These are phyloP conservation scores for Dendrobium officinale DNA, from an alignment of 106 monocot species.

Conservation along the genomic window DNA sequence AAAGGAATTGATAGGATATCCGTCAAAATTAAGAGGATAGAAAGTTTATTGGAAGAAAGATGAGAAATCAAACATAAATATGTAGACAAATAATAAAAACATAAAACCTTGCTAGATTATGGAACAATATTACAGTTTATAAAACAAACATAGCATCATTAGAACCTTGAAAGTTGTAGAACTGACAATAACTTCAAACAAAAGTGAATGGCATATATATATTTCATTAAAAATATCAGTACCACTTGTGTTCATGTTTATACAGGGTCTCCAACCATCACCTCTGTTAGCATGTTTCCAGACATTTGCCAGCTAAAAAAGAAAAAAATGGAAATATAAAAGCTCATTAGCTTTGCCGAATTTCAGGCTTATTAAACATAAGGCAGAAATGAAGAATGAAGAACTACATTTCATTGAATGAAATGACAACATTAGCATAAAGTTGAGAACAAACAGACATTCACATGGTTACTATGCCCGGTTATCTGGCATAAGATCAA, in stretches of 20 bases:
- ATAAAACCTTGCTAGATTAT: neutral
- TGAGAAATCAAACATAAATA: neutral
- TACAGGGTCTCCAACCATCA: slow-evolving; percentile 77
- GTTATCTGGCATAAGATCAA: neutral
- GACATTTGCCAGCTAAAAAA: slow-evolving; percentile 62
- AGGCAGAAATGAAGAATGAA: neutral
- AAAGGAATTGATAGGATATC: neutral
- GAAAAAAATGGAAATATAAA: slow-evolving; percentile 14
- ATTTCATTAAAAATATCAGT: slow-evolving; percentile 10
- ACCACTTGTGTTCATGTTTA: slow-evolving; percentile 48
- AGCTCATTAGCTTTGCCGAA: neutral
- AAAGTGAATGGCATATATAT: neutral
- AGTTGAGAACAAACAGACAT: neutral
- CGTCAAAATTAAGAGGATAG: neutral
- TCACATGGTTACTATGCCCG: neutral
- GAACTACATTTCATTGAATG: too few species aligned
- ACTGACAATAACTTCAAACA: neutral
- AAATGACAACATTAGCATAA: neutral
- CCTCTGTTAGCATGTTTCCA: slow-evolving; percentile 80
- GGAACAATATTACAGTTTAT: neutral
- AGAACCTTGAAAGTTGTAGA: neutral
- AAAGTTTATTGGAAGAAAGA: neutral
- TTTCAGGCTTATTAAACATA: neutral
- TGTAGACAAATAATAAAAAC: neutral
- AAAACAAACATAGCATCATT: neutral